Conservation (phyloP, 768 basidiomycete species). For the Clavaria fumosa region DNA sequence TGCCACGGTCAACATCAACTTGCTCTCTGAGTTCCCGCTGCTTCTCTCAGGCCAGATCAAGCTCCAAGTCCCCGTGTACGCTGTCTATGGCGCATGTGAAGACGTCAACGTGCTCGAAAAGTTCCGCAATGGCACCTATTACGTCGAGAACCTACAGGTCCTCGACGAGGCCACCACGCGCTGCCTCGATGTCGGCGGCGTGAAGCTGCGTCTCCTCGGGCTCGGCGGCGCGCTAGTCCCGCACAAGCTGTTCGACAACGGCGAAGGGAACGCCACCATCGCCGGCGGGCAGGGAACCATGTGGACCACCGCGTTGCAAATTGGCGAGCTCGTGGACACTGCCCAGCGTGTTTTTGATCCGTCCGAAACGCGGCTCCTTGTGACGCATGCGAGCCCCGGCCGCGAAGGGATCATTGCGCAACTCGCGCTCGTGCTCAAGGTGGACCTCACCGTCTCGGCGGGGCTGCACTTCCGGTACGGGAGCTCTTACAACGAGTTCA, state of each 20-base stretch:
- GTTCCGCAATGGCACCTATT: slow-evolving; percentile 69
- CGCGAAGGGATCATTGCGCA: slow-evolving; percentile 88
- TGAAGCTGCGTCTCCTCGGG: slow-evolving; percentile 89
- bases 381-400: slow-evolving; percentile 86
- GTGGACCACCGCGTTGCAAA: slow-evolving; percentile 96
- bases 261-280: slow-evolving; percentile 90
- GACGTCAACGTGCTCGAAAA: slow-evolving; percentile 89
- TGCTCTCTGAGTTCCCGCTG: slow-evolving; percentile 88
- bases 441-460: slow-evolving; percentile 86
- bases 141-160: slow-evolving; percentile 80
- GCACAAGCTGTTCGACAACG: slow-evolving; percentile 92
- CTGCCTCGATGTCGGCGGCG: slow-evolving; percentile 79
- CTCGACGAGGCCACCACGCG: slow-evolving; percentile 94
- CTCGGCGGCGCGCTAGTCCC: slow-evolving; percentile 89
- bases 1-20: slow-evolving; percentile 53
- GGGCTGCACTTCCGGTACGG: slow-evolving; percentile 98
- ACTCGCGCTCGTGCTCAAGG: slow-evolving; percentile 79
- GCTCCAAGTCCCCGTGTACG: slow-evolving; percentile 85
- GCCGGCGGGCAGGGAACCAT: slow-evolving; percentile 97
- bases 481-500: slow-evolving; percentile 92
- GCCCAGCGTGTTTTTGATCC: slow-evolving; percentile 88
- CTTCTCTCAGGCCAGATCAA: slow-evolving; percentile 84
- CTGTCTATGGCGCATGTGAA: slow-evolving; percentile 96
- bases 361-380: slow-evolving; percentile 83
- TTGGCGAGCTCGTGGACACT: slow-evolving; percentile 96